These are phyloP conservation scores for Zygoascus biomembranicola DNA, from an alignment of 805 yeast species.

Conservation along the genomic window DNA sequence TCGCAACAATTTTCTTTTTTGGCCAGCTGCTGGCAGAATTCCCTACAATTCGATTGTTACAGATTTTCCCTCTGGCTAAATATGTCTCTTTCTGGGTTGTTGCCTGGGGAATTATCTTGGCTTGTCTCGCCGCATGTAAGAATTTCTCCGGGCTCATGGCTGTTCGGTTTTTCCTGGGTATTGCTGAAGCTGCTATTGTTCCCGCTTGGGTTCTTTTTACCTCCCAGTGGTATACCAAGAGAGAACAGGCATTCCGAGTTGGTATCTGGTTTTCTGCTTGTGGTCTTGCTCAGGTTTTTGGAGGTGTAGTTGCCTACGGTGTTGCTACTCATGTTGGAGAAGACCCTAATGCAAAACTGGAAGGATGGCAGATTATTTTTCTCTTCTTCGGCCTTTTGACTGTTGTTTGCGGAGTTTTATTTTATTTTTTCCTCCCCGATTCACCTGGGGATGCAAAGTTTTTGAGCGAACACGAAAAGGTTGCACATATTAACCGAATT, in stretches of 20 bases:
- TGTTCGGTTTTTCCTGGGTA: conserved; percentile 42
- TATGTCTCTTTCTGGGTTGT: conserved; percentile 11
- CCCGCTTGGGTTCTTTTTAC: conserved; percentile 53
- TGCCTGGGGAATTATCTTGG: conserved; percentile 13
- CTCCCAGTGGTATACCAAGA: conserved; percentile 46
- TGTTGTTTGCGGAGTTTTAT: conserved; percentile 27
- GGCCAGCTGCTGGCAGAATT: conserved; percentile 40
- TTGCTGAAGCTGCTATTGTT: conserved; percentile 44
- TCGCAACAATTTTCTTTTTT: conserved; percentile 36
- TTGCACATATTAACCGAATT: conserved; percentile 17
- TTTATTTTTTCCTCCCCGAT: conserved; percentile 12
- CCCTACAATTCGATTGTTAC: conserved; percentile 34
- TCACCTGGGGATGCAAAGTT: conserved; percentile 16
- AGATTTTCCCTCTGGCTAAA: conserved; percentile 14
- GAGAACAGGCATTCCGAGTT: conserved; percentile 38
- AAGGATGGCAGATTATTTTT: conserved; percentile 42
- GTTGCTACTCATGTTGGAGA: conserved; percentile 24
- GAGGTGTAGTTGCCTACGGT: conserved; percentile 45
- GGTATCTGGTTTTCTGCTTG: conserved; percentile 36
- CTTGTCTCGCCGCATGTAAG: conserved; percentile 28
- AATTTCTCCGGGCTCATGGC: conserved; percentile 39
- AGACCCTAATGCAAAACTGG: conserved; percentile 21
- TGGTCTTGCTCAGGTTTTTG: conserved; percentile 38
- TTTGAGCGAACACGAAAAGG: conserved; percentile 15
- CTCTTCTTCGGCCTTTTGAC: conserved; percentile 51